These are phyloP conservation scores for Erythrobasidium yunnanense DNA, from an alignment of 768 basidiomycete species.

Conservation along the genomic window DNA sequence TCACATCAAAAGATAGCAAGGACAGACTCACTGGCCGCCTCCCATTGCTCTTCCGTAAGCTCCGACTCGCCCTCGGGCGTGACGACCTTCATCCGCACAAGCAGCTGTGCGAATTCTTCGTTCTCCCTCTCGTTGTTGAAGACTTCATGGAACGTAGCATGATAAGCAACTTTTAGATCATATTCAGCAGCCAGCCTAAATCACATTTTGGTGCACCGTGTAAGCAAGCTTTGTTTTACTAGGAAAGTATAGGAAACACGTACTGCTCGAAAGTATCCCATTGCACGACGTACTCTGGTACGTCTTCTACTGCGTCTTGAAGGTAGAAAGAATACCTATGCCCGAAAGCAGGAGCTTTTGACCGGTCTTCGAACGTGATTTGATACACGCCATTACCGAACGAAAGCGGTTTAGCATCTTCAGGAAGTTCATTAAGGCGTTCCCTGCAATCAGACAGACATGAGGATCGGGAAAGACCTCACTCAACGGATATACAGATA, in stretches of 20 bases:
- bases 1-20: neutral
- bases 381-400: constrained; percentile 88
- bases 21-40: constrained; percentile 78
- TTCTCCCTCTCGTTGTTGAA: constrained; percentile 69
- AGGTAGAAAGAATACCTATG: constrained; percentile 91
- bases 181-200: constrained; percentile 73
- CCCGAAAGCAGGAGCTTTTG: constrained; percentile 54
- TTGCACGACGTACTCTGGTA: constrained; percentile 91
- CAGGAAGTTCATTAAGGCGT: constrained; percentile 59
- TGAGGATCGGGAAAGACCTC: neutral
- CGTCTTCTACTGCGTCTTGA: constrained; percentile 87
- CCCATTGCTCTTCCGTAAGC: constrained; percentile 94
- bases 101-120: constrained; percentile 66
- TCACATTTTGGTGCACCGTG: constrained; percentile 3
- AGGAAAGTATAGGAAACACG: constrained; percentile 50
- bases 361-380: constrained; percentile 54
- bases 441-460: constrained; percentile 46
- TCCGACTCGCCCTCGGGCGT: constrained; percentile 72
- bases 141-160: constrained; percentile 79
- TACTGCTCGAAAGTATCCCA: constrained; percentile 73
- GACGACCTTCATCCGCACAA: constrained; percentile 84
- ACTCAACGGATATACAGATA: constrained; percentile 26
- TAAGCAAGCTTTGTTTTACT: neutral
- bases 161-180: constrained; percentile 61
- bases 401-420: constrained; percentile 56